A percentile compares a stretch with the other conserved stretches of the same genome.
Evolutionary conservation across 106 monocot genomes (phyloP).

Genomic region (Triglochin maritima): DNA sequence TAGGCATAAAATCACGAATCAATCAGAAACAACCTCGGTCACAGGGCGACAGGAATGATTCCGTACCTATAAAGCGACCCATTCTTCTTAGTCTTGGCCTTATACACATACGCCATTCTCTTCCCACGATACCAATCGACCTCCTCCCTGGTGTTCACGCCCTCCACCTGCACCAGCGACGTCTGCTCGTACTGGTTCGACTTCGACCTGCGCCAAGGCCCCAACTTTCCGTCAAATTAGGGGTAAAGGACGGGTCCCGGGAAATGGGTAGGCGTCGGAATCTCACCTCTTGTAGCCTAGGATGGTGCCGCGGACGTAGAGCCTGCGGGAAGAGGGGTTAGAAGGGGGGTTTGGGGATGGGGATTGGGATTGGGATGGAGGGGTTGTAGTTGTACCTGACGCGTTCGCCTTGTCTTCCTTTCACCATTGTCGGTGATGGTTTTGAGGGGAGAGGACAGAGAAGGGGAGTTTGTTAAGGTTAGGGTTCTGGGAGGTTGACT

Average conservation of each 20-base stretch:
- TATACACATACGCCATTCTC: slow-evolving; percentile 69
- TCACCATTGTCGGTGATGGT: slow-evolving; percentile 23
- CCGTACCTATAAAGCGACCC: slow-evolving; percentile 13
- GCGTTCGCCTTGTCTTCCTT: slow-evolving; percentile 48
- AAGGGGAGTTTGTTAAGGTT: neutral
- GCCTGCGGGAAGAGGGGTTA: slow-evolving; percentile 10
- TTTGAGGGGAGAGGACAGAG: neutral
- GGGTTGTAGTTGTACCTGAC: slow-evolving; percentile 17
- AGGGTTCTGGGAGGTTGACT: neutral
- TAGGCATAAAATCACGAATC: neutral
- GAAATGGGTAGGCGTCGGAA: neutral
- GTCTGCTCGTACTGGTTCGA: slow-evolving; percentile 77
- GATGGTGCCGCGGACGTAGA: slow-evolving; percentile 72
- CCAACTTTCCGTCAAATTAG: neutral
- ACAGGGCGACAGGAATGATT: neutral
- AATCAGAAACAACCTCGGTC: too few species aligned
- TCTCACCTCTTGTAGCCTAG: slow-evolving; percentile 79
- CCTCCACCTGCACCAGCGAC: slow-evolving; percentile 67
- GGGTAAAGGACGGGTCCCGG: neutral
- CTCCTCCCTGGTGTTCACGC: slow-evolving; percentile 77
- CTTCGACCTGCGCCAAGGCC: slow-evolving; percentile 36
- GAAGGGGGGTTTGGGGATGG: neutral
- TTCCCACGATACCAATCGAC: slow-evolving; percentile 58
- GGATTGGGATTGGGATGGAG: neutral
- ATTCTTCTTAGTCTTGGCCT: slow-evolving; percentile 72